These are phyloP conservation scores for Podospora conica DNA, from an alignment of 495 filamentous ascomycete species.

Conservation along the genomic window DNA sequence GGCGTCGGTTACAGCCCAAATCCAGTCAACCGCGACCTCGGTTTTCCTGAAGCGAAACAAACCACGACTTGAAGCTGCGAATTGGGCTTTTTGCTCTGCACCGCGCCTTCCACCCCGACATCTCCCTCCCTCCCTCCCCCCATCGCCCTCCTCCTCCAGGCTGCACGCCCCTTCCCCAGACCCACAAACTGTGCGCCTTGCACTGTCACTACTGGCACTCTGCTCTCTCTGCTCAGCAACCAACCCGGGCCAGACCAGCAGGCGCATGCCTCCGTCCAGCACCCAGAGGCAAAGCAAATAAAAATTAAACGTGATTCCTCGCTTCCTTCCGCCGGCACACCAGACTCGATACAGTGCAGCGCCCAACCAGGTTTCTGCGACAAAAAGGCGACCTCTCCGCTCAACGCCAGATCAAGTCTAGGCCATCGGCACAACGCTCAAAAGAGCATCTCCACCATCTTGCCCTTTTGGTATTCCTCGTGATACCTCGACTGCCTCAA, in stretches of 20 bases:
- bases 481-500: conserved; percentile 38
- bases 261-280: conserved; percentile 24
- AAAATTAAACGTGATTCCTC: conserved; percentile 39
- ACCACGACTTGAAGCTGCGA: not conserved
- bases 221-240: conserved; percentile 9
- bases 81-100: not conserved
- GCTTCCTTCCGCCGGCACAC: conserved; percentile 44
- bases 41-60: conserved; percentile 9
- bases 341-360: conserved; percentile 49
- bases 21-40: conserved; percentile 20
- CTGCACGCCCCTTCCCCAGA: conserved; percentile 1
- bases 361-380: conserved; percentile 49
- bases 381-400: conserved; percentile 46
- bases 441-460: conserved; percentile 52
- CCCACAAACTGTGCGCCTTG: conserved; percentile 16
- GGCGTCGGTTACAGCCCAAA: conserved; percentile 32
- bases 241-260: not conserved
- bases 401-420: conserved; percentile 53
- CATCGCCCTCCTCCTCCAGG: conserved; percentile 16
- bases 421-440: conserved; percentile 53
- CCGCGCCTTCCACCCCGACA: conserved; percentile 2
- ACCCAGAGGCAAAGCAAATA: conserved; percentile 30
- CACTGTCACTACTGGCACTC: conserved; percentile 20
- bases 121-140: conserved; percentile 21
- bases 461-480: conserved; percentile 38